phyloP scores from a whole-genome alignment of 306 rosid species.

The Trifolium repens region DNA sequence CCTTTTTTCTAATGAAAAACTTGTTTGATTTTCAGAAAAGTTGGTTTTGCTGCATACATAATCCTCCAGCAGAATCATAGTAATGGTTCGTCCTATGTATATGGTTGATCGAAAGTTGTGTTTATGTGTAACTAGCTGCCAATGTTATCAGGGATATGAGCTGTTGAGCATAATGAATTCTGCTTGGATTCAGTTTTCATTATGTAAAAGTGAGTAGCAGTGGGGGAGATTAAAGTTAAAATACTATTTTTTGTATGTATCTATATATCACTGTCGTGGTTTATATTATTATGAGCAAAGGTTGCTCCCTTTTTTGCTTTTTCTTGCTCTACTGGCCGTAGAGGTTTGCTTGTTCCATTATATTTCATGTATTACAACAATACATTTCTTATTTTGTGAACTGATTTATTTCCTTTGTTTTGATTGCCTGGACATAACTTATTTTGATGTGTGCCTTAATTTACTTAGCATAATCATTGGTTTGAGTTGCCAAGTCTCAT shows the following conservation, averaged over 20 bases:
- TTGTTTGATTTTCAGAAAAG: conserved; percentile 66
- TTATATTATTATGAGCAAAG: conserved; percentile 49
- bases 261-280: conserved; percentile 63
- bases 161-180: conserved; percentile 59
- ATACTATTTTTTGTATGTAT: conserved; percentile 60
- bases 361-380: conserved; percentile 34
- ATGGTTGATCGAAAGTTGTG: conserved; percentile 46
- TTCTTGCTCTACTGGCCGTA: conserved; percentile 40
- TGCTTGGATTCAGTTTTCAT: conserved; percentile 59
- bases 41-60: conserved; percentile 95
- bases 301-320: conserved; percentile 53
- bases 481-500: background rate
- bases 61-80: conserved; percentile 69
- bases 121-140: conserved; percentile 63
- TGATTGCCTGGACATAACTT: conserved; percentile 23
- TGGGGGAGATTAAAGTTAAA: conserved; percentile 64
- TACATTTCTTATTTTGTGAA: conserved; percentile 39
- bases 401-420: conserved; percentile 40
- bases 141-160: conserved; percentile 56
- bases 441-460: background rate
- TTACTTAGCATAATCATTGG: conserved; percentile 30
- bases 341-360: conserved; percentile 45
- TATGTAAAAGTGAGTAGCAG: conserved; percentile 65
- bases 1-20: conserved; percentile 7
- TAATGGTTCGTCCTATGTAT: conserved; percentile 32